Evolutionary conservation across 495 filamentous ascomycete genomes (phyloP), one percentile per base, ranked within the genome.

Genomic region (Cairneyella variabilis): DNA sequence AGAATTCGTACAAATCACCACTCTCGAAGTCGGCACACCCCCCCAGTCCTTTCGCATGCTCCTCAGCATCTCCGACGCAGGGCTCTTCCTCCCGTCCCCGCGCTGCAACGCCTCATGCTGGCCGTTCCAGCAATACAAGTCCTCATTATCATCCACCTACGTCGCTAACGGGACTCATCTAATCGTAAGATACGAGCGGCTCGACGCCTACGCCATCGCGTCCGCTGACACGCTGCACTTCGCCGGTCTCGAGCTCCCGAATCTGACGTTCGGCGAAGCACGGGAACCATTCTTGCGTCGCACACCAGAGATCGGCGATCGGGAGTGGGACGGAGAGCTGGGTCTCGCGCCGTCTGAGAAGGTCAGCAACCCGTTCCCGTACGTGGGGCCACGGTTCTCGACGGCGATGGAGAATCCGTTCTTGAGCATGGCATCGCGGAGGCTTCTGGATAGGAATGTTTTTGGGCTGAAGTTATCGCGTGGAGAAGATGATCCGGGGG

Each of bases 371-470:
- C 12, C 43, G 22, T 42, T 18, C 21, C 7, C 44, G 9, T 6
- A 14, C 5, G 11, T 4, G 6, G 21, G 36, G 2, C 8, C 8
- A 2, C n/a, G n/a, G n/a, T n/a, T n/a, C n/a, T n/a, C n/a, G n/a
- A n/a, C n/a, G n/a, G n/a, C n/a, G n/a, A n/a, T n/a, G n/a, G n/a
- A n/a, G n/a, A 34, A 45, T 45, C n/a, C 26, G 2, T 23, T 30
- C 5, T 22, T 12, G 11, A 36, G 27, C 23, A 45, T 54, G 20
- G 32, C 11, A 3, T 11, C 9, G 20, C 36, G 26, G 4, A 18
- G 28, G n/a, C 40, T 54, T 22, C 28, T 54, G 17, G 42, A 54
- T 28, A 47, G 42, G 51, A 54, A 54, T 40, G 11, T 48, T 0
- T 47, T 47, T 17, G 26, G 23, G 2, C 14, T 54, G 7, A 47